Evolutionary conservation across 148 eudicot species (phyloP).

Genomic region (Camellia japonica): DNA sequence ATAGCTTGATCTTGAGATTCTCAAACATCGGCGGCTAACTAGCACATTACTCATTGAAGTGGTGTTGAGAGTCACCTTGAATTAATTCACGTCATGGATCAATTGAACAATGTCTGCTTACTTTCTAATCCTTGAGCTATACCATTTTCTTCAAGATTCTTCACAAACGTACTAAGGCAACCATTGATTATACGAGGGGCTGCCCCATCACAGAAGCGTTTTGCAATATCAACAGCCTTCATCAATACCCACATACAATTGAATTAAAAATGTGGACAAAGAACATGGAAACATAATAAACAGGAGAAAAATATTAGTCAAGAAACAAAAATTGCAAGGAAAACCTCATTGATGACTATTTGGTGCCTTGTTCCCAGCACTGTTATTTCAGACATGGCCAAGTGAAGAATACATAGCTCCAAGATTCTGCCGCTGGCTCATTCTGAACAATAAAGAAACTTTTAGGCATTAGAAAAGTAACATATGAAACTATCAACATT

Average conservation of each 20-base stretch:
- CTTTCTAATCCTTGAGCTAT: conserved; percentile 1
- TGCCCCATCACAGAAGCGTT: conserved; percentile 87
- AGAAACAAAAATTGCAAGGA: conserved; percentile 7
- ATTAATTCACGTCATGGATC: background rate
- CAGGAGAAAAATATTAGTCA: background rate
- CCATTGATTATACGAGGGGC: conserved; percentile 88
- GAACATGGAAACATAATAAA: background rate
- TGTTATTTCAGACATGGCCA: conserved; percentile 88
- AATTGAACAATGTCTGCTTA: conserved; percentile 7
- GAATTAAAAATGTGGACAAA: background rate
- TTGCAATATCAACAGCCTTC: conserved; percentile 93
- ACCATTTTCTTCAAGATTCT: conserved; percentile 30
- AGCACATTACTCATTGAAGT: background rate
- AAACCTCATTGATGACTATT: conserved; percentile 90
- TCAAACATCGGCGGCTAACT: background rate
- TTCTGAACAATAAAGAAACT: conserved; percentile 24
- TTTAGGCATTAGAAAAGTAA: background rate
- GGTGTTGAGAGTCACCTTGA: background rate
- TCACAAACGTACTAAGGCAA: conserved; percentile 76
- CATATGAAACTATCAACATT: background rate
- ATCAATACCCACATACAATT: conserved; percentile 7
- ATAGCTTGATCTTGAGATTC: background rate
- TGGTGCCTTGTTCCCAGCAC: conserved; percentile 71
- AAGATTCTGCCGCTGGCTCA: conserved; percentile 70
- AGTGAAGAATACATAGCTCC: conserved; percentile 81